Evolutionary conservation across 2,329 filamentous ascomycete species (phyloP).

Genomic region (Calonectria hongkongensis): DNA sequence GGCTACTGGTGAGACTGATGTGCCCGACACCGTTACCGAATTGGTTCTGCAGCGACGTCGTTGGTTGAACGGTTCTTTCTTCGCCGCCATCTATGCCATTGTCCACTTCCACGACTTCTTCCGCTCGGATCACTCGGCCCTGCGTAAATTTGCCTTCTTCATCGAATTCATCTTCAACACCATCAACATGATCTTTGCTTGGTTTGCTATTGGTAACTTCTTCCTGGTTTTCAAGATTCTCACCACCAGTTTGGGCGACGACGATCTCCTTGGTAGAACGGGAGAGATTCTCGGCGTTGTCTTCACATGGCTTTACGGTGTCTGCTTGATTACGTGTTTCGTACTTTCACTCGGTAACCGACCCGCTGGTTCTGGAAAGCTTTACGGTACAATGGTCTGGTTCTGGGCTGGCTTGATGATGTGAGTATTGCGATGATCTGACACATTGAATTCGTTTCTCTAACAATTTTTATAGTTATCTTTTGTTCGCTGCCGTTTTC

Average conservation of each 20-base stretch:
- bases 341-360: slow-evolving; percentile 95
- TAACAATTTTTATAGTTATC: slow-evolving; percentile 74
- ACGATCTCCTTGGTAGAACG: slow-evolving; percentile 81
- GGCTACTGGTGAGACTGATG: slow-evolving; percentile 96
- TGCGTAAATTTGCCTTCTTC: slow-evolving; percentile 92
- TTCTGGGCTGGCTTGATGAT: slow-evolving; percentile 98
- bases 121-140: slow-evolving; percentile 90
- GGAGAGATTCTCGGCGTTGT: slow-evolving; percentile 90
- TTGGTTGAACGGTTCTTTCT: slow-evolving; percentile 99
- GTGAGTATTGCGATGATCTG: slow-evolving; percentile 67
- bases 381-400: slow-evolving; percentile 98
- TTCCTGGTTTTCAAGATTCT: slow-evolving; percentile 99
- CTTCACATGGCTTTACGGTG: slow-evolving; percentile 97
- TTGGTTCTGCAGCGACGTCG: slow-evolving; percentile 96
- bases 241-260: slow-evolving; percentile 86
- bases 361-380: slow-evolving; percentile 92
- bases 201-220: slow-evolving; percentile 99
- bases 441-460: slow-evolving; percentile 19
- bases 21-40: slow-evolving; percentile 94
- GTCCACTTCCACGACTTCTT: slow-evolving; percentile 98
- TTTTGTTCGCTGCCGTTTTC: slow-evolving; percentile 95
- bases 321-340: slow-evolving; percentile 94
- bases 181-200: slow-evolving; percentile 97
- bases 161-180: slow-evolving; percentile 97
- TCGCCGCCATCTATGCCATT: slow-evolving; percentile 95